Base-by-base conservation (phyloP, 1,139 yeast genomes). In the Yamadazyma mexicana region DNA sequence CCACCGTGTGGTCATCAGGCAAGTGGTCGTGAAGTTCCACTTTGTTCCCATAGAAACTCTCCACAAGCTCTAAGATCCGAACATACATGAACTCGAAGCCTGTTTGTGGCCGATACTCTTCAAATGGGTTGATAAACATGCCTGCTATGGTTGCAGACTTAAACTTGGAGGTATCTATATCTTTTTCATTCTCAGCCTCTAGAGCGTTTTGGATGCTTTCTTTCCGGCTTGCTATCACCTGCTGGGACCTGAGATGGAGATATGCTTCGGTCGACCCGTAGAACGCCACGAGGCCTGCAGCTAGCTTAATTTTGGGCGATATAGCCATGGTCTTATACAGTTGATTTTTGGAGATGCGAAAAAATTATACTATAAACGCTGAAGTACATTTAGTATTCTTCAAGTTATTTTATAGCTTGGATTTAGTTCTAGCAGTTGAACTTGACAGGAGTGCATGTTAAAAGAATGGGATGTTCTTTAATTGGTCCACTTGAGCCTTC, bases 21-120 rank as follows among this genome's bases (percentile, higher is more conserved):
- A 61, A 49, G 43, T 62, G 61, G 17, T 63, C 62, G 46, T 71
- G 75, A 3, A 66, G 45, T 45, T 71, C 77, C 31, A 68, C 51
- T 34, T 81, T 79, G 27, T 87, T 92, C 17, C 94, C 80, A 38
- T 83, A 81, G 29, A 75, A 67, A 40, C 75, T 64, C 50, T 85
- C 87, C 48, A 84, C 74, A 5, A 87, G 57, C 56, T 89, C 96
- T 45, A 81, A 60, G 4, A 87, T 47, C 23, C 96, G 66, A 43
- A 89, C 86, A 33, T 77, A 66, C 26, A 87, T 64, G 61, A 89
- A 91, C 63, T 91, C 97, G 57, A 87, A 86, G 5, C 88, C 74
- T 0, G 97, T 88, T 61, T 89, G 97, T 3, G 91, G 84, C 35
- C 97, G 69, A 57, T 91, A 91, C 55, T 91, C 96, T n/a, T 76